phyloP scores from a whole-genome alignment of 192 early-diverging fungal species.

The Phycomyces nitens region DNA sequence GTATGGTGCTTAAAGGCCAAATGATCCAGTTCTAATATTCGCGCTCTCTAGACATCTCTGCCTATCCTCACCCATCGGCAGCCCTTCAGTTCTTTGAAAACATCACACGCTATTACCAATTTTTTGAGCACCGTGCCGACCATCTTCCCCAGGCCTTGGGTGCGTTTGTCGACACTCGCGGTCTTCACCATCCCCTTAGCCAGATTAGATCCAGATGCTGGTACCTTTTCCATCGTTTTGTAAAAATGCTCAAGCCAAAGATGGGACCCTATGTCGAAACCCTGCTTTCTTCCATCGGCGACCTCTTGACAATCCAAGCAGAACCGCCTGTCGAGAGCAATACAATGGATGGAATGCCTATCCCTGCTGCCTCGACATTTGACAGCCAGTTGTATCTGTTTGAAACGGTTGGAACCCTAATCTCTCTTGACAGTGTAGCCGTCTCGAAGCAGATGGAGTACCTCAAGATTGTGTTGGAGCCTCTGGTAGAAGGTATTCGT shows the following conservation, averaged over 20 bases:
- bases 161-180: slow-evolving; percentile 73
- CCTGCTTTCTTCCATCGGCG: slow-evolving; percentile 60
- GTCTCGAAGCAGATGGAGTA: slow-evolving; percentile 68
- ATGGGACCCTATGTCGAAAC: slow-evolving; percentile 59
- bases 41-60: slow-evolving; percentile 53
- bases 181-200: slow-evolving; percentile 69
- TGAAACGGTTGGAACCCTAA: slow-evolving; percentile 89
- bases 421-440: slow-evolving; percentile 71
- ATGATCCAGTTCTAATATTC: slow-evolving; percentile 2
- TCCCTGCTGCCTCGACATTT: slow-evolving; percentile 56
- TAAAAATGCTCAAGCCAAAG: slow-evolving; percentile 61
- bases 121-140: slow-evolving; percentile 63
- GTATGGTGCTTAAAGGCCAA: slow-evolving; percentile 4
- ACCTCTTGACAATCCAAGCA: slow-evolving; percentile 72
- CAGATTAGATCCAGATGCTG: slow-evolving; percentile 74
- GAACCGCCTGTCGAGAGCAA: slow-evolving; percentile 44
- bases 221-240: slow-evolving; percentile 86
- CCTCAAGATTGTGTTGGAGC: slow-evolving; percentile 68
- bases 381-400: slow-evolving; percentile 86
- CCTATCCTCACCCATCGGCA: slow-evolving; percentile 71
- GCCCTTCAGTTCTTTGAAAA: slow-evolving; percentile 75
- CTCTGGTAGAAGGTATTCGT: slow-evolving; percentile 76
- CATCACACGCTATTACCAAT: slow-evolving; percentile 63
- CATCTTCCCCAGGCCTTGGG: slow-evolving; percentile 64
- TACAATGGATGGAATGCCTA: slow-evolving; percentile 45